These are phyloP conservation scores for rapeseed (Brassica napus) DNA, from an alignment of 345 rosid genomes.

Conservation along the genomic window DNA sequence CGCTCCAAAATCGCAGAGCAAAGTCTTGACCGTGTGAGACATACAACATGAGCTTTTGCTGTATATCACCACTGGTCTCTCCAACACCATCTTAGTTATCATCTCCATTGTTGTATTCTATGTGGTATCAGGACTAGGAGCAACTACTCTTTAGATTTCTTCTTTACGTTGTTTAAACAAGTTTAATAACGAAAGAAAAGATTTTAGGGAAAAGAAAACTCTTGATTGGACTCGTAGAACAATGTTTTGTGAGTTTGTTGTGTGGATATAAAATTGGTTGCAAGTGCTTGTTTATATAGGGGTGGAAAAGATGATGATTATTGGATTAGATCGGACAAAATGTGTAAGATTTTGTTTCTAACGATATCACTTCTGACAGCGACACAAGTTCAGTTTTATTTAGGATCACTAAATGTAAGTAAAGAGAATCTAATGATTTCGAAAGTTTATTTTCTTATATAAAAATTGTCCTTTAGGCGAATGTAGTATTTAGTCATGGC, in stretches of 20 bases:
- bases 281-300: conserved; percentile 32
- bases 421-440: conserved; percentile 22
- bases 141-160: neutral
- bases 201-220: neutral
- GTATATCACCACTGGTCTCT: conserved; percentile 88
- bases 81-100: conserved; percentile 57
- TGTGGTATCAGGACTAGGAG: neutral
- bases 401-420: conserved; percentile 29
- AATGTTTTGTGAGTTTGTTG: conserved; percentile 24
- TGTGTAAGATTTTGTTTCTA: conserved; percentile 30
- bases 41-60: conserved; percentile 77
- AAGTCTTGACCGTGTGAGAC: conserved; percentile 77
- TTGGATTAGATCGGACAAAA: conserved; percentile 23
- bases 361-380: conserved; percentile 34
- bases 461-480: neutral
- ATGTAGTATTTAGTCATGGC: neutral
- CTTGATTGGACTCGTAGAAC: neutral
- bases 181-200: neutral
- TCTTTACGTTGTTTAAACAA: neutral
- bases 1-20: conserved; percentile 72
- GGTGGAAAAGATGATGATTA: conserved; percentile 19
- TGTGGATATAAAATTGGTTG: conserved; percentile 17
- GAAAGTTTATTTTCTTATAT: neutral
- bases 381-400: conserved; percentile 26
- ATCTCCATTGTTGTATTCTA: conserved; percentile 50